Evolutionary conservation across 106 monocot species (phyloP), one percentile per base, ranked within the genome.

Genomic region (Iris macrosiphon): DNA sequence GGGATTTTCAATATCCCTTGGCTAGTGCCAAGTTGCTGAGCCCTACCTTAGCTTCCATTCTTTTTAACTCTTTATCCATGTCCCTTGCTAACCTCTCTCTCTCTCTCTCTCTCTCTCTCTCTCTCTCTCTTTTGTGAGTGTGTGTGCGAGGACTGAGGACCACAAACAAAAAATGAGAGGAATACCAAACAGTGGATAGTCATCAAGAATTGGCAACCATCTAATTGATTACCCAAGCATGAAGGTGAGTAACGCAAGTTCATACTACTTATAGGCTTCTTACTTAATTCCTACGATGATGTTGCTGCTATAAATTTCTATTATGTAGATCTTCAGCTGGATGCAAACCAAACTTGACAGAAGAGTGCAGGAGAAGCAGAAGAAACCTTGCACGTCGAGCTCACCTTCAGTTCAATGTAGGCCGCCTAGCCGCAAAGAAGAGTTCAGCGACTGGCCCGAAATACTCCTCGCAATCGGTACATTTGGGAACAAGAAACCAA

Each of bases 401-500:
- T 31, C 32, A 33, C 17, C 31, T 31, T 31, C 33, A 17, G 2
- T 13, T 32, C 52, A 33, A 7, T 0, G 52, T 53, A 53, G 33
- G 52, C 32, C 22, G 4, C 7, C 25, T 28, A 6, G 12, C 41
- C 57, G 19, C 14, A 58, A 21, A 18, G 55, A 55, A 55, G 55
- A 55, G 12, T 55, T 55, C 16, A 19, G 37, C 6, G 55, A 55
- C 44, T 60, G 45, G 60, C 60, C 60, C 45, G 15, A 65, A 33
- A 33, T 43, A 44, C 33, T 65, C 18, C 51, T 65, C 3, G 40
- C 65, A 12, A 65, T 65, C 6, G 65, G 65, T 27, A 65, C 54
- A 22, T 40, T 65, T n/a, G 65, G 65, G 2, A 30, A 52, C 38
- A 32, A 42, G 23, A 52, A 44, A 21, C 23, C 31, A 30, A 41